phyloP scores from a whole-genome alignment of 768 basidiomycete species.

The Scleroderma bovista region DNA sequence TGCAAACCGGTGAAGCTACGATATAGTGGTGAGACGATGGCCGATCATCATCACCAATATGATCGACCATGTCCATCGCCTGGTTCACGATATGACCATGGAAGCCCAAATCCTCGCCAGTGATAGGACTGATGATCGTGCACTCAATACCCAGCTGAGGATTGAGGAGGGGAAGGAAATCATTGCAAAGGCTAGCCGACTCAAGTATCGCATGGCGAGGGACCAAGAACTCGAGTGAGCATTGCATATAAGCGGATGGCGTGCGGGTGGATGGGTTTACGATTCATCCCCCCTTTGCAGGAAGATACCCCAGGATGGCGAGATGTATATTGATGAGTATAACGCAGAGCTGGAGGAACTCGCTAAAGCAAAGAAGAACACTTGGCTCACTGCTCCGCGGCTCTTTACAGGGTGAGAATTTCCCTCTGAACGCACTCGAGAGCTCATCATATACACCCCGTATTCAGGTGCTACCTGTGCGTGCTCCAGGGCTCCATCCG shows the following conservation, averaged over 20 bases:
- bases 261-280: background rate
- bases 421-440: background rate
- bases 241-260: constrained; percentile 21
- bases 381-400: constrained; percentile 94
- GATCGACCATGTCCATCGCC: constrained; percentile 63
- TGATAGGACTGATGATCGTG: background rate
- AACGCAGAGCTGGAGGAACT: constrained; percentile 64
- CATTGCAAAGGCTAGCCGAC: constrained; percentile 59
- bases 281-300: constrained; percentile 33
- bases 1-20: constrained; percentile 23
- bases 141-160: constrained; percentile 14
- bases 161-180: constrained; percentile 66
- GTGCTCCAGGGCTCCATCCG: constrained; percentile 38
- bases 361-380: constrained; percentile 42
- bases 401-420: constrained; percentile 83
- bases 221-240: constrained; percentile 63
- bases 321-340: constrained; percentile 63
- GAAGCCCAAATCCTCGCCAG: constrained; percentile 27
- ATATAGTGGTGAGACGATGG: constrained; percentile 70
- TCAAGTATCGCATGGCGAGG: constrained; percentile 82
- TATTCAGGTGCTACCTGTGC: constrained; percentile 66
- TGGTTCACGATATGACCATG: constrained; percentile 52
- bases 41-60: constrained; percentile 72
- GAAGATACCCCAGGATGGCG: constrained; percentile 70
- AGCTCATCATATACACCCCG: background rate